Conservation (phyloP, 495 filamentous ascomycete genomes). For the Xylaria bambusicola region DNA sequence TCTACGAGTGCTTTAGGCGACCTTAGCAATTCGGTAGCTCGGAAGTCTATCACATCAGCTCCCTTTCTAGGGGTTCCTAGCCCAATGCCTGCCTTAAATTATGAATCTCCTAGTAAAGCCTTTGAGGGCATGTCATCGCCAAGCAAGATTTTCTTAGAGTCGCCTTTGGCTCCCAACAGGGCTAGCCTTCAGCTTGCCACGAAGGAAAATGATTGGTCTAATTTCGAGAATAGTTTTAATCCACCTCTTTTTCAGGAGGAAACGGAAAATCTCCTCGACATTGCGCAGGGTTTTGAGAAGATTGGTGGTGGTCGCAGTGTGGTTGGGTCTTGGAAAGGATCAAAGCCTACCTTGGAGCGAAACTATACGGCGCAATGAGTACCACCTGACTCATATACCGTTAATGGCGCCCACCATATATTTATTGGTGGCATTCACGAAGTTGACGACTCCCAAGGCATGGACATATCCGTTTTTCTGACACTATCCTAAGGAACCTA, state of each 20-base stretch:
- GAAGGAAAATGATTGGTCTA: slow-evolving; percentile 48
- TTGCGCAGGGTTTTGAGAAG: slow-evolving; percentile 86
- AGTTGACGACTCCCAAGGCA: slow-evolving; percentile 29
- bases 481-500: slow-evolving; percentile 2
- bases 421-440: slow-evolving; percentile 32
- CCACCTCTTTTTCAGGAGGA: slow-evolving; percentile 57
- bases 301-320: slow-evolving; percentile 62
- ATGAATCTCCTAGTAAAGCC: slow-evolving; percentile 51
- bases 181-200: slow-evolving; percentile 39
- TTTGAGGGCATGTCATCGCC: slow-evolving; percentile 45
- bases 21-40: slow-evolving; percentile 56
- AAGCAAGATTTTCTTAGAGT: slow-evolving; percentile 66
- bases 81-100: slow-evolving; percentile 41
- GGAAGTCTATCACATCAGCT: slow-evolving; percentile 49
- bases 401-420: background rate
- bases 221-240: slow-evolving; percentile 56
- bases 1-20: slow-evolving; percentile 67
- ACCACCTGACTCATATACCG: background rate
- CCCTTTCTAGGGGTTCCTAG: slow-evolving; percentile 48
- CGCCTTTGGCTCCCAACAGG: slow-evolving; percentile 29
- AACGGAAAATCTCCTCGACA: slow-evolving; percentile 68
- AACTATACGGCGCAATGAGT: slow-evolving; percentile 36
- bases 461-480: slow-evolving; percentile 12
- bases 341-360: slow-evolving; percentile 43
- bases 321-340: slow-evolving; percentile 29